Conservation (phyloP, 2,329 filamentous ascomycete genomes). For the Myriosclerotinia scirpicola region DNA sequence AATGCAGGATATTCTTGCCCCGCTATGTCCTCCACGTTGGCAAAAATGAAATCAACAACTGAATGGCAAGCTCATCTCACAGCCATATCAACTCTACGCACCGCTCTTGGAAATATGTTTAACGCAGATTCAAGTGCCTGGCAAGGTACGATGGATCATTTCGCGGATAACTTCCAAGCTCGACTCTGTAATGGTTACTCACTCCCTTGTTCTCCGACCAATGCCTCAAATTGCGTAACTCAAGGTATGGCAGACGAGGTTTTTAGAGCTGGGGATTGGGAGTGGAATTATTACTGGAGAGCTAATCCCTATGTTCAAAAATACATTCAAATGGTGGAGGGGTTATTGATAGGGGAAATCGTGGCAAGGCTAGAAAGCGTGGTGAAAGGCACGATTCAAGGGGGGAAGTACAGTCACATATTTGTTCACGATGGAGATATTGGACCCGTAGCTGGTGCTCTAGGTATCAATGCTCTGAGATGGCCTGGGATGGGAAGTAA, state of each 20-base stretch:
- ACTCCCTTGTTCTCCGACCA: conserved; percentile 40
- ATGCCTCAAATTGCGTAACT: conserved; percentile 41
- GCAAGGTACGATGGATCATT: conserved; percentile 44
- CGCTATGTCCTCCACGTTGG: conserved; percentile 34
- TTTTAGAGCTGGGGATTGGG: conserved; percentile 46
- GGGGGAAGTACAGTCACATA: conserved; percentile 35
- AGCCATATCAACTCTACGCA: conserved; percentile 40
- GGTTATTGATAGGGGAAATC: conserved; percentile 44
- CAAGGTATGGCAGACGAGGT: conserved; percentile 41
- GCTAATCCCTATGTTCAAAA: conserved; percentile 40
- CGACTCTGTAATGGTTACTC: conserved; percentile 45
- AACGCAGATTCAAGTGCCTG: conserved; percentile 39
- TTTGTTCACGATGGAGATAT: conserved; percentile 45
- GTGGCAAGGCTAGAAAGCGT: conserved; percentile 40
- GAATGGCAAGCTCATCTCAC: conserved; percentile 43
- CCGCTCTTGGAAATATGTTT: conserved; percentile 40
- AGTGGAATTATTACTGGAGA: conserved; percentile 46
- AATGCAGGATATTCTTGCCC: conserved; percentile 43
- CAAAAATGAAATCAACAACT: conserved; percentile 36
- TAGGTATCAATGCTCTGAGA: conserved; percentile 42
- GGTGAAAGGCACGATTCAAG: conserved; percentile 27
- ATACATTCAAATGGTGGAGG: conserved; percentile 44
- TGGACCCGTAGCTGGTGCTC: conserved; percentile 35
- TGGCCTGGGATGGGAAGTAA: conserved; percentile 46
- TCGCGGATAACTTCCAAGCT: conserved; percentile 45